A percentile compares a stretch with the other conserved stretches of the same genome.
Conservation (phyloP, 345 rosid genomes). For the Carallia pectinifolia region DNA sequence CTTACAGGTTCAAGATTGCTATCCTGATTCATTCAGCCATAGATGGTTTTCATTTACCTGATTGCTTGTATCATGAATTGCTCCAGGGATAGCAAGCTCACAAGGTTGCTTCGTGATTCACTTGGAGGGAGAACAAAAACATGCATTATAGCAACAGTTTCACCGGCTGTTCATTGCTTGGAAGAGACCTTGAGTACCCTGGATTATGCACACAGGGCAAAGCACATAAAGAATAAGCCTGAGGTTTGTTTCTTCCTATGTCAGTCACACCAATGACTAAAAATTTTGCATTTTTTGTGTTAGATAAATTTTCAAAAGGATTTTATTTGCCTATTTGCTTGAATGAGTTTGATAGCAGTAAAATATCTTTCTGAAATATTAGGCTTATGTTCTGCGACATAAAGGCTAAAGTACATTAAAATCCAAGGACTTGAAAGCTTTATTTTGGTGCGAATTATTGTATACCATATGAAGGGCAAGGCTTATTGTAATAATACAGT, state of each 20-base stretch:
- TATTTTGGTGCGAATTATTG: no score
- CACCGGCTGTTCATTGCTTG: conserved; percentile 97
- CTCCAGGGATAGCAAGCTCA: conserved; percentile 96
- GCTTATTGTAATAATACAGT: no score
- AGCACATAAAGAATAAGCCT: conserved; percentile 90
- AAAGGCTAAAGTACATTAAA: no score
- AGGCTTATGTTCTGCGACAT: no score
- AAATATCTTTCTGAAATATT: no score
- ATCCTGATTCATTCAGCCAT: conserved; percentile 4
- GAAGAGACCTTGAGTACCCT: conserved; percentile 96
- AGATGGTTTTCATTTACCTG: conserved; percentile 2
- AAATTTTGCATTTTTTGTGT: no score
- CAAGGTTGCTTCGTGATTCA: conserved; percentile 97
- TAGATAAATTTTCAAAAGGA: no score
- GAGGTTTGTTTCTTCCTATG: conserved; percentile 54
- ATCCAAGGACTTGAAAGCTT: no score
- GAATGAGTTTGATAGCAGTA: no score
- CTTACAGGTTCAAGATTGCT: conserved; percentile 60
- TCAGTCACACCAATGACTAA: no score
- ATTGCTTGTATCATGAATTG: conserved; percentile 17
- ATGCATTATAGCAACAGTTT: conserved; percentile 97
- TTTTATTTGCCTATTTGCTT: no score
- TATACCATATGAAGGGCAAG: no score
- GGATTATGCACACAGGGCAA: conserved; percentile 99
- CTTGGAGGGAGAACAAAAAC: conserved; percentile 99